phyloP scores from a whole-genome alignment of 345 rosid species.

The Cardamine resedifolia region DNA sequence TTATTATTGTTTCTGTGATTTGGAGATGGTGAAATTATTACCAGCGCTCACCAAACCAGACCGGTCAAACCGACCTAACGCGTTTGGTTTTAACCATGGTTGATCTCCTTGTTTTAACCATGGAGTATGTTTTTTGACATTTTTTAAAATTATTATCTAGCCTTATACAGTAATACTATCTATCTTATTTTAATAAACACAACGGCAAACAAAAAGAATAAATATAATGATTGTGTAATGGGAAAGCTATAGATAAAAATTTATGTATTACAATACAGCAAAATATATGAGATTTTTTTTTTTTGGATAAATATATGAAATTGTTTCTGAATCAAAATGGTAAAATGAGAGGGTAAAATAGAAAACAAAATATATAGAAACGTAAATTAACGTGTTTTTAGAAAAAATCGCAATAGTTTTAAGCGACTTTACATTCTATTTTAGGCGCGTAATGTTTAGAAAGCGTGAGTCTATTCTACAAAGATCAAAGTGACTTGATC shows the following conservation, averaged over 20 bases:
- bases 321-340: background rate
- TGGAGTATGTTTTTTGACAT: background rate
- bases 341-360: background rate
- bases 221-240: background rate
- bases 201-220: background rate
- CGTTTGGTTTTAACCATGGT: conserved; percentile 44
- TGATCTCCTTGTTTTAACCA: conserved; percentile 9
- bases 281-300: background rate
- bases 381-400: background rate
- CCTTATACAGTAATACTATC: background rate
- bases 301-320: background rate
- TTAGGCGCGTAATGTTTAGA: background rate
- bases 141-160: background rate
- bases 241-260: background rate
- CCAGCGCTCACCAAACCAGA: conserved; percentile 72
- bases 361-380: no score
- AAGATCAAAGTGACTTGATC: background rate
- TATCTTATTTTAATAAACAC: background rate
- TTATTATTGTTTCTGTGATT: background rate
- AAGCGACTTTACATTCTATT: background rate
- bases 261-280: background rate
- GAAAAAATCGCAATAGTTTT: background rate
- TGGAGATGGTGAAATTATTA: conserved; percentile 27
- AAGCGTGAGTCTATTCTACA: background rate
- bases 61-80: conserved; percentile 58